Base-by-base conservation (phyloP, 2,329 filamentous ascomycete species). In the Aspergillus clavatus region DNA sequence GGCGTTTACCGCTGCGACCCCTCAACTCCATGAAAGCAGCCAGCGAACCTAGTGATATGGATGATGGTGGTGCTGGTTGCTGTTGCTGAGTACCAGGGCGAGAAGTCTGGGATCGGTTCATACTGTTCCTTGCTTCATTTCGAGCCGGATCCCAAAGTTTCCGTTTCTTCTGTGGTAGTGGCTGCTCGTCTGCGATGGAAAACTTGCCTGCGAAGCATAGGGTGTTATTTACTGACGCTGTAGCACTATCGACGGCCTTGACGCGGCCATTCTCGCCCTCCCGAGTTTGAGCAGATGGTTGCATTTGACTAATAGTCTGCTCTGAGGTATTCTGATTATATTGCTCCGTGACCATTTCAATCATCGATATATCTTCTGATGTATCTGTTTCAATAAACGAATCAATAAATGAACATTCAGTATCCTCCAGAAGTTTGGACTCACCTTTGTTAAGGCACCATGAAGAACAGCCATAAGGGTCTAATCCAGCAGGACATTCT, bases 11-110 rank as follows among this genome's bases (percentile, higher is more conserved):
- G 5, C 24, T 38, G 24, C 51, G 53, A 19, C 73, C 71, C 43
- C 73, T 70, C 6, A 74, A 61, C 40, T 72, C 65, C 67, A 81
- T 75, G 51, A 78, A 81, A 22, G 69, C 73, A 4, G 72, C 65
- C 23, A 81, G 55, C 3, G 73, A 72, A 7, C 61, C 63, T 1
- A 50, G 71, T 72, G 53, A 73, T 72, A 26, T 40, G 18, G 51
- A 43, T 28, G 43, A 11, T 11, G 43, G 23, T 28, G n/a, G 31
- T 24, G 41, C 24, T 12, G 7, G 52, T 43, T 1, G 61, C 58
- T 12, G 40, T 29, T 18, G 10, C 28, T 11, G 10, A 10, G 5
- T 10, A n/a, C 16, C n/a, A 1, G 5, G 18, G n/a, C 18, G 29
- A 2, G 29, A 16, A 16, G 10, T 11, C 11, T 7, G 10, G 16